Conservation (phyloP, 2,329 filamentous ascomycete species). For the Ophiostoma sp. region DNA sequence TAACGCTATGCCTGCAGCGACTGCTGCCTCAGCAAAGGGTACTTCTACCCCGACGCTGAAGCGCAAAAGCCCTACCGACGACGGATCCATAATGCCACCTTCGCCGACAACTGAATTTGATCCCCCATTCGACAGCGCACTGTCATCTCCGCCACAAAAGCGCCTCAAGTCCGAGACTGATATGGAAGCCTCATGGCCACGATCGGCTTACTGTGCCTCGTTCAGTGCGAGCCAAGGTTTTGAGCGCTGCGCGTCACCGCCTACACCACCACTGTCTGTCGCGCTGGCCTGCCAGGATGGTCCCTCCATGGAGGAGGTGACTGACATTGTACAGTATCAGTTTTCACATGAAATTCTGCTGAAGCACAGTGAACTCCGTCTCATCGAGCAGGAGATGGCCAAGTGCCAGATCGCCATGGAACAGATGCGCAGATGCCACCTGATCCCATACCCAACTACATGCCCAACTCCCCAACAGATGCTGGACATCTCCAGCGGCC, state of each 20-base stretch:
- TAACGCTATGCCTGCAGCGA: conserved; percentile 12
- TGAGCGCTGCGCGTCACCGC: conserved; percentile 20
- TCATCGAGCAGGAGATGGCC: conserved; percentile 92
- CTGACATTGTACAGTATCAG: conserved; percentile 74
- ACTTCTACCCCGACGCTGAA: conserved; percentile 20
- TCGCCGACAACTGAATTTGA: conserved; percentile 21
- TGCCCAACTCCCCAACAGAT: conserved; percentile 61
- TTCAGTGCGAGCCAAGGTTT: neutral
- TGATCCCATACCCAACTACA: conserved; percentile 81
- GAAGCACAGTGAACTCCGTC: conserved; percentile 88
- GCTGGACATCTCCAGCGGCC: conserved; percentile 66
- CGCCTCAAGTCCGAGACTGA: conserved; percentile 34
- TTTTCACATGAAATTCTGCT: conserved; percentile 86
- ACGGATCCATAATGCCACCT: conserved; percentile 18
- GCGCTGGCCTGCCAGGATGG: conserved; percentile 23
- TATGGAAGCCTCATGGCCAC: conserved; percentile 27
- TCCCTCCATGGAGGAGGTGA: conserved; percentile 48
- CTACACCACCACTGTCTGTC: conserved; percentile 22
- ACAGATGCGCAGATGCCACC: conserved; percentile 83
- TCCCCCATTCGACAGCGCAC: neutral
- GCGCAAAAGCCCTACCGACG: conserved; percentile 23
- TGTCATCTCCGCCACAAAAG: conserved; percentile 15
- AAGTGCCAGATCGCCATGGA: conserved; percentile 93
- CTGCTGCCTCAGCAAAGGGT: conserved; percentile 13
- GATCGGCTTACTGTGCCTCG: conserved; percentile 20